Evolutionary conservation across 2,329 filamentous ascomycete species (phyloP).

Genomic region (Xylariaceae sp.): DNA sequence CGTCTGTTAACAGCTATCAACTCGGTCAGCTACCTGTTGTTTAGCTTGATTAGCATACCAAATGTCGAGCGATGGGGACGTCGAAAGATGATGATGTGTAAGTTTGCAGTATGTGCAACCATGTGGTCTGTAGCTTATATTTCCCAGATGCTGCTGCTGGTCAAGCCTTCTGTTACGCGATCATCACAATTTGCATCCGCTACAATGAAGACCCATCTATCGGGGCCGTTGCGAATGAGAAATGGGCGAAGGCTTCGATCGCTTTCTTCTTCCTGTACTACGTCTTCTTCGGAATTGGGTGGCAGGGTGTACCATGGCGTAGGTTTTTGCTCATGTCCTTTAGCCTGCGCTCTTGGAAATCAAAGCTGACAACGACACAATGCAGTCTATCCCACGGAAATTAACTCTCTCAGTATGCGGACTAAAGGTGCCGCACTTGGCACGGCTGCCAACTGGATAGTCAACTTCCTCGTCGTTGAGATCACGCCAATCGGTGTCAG

Average conservation of each 20-base stretch:
- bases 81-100: slow-evolving; percentile 54
- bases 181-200: slow-evolving; percentile 19
- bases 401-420: slow-evolving; percentile 34
- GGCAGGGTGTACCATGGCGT: slow-evolving; percentile 42
- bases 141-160: slow-evolving; percentile 40
- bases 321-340: neutral
- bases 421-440: slow-evolving; percentile 31
- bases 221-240: slow-evolving; percentile 7
- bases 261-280: slow-evolving; percentile 53
- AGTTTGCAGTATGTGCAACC: neutral
- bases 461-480: slow-evolving; percentile 33
- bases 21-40: slow-evolving; percentile 29
- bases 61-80: slow-evolving; percentile 42
- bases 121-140: neutral
- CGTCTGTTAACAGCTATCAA: slow-evolving; percentile 50
- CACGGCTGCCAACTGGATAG: slow-evolving; percentile 34
- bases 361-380: neutral
- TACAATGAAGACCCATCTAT: slow-evolving; percentile 5
- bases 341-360: neutral
- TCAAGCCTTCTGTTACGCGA: slow-evolving; percentile 47
- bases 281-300: slow-evolving; percentile 49
- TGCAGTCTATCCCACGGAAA: slow-evolving; percentile 24
- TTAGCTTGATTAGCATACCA: slow-evolving; percentile 25
- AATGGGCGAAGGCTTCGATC: slow-evolving; percentile 33
- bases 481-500: slow-evolving; percentile 33